Evolutionary conservation across 73 alveolate species (phyloP).

Genomic region (Paramecium sonneborni): DNA sequence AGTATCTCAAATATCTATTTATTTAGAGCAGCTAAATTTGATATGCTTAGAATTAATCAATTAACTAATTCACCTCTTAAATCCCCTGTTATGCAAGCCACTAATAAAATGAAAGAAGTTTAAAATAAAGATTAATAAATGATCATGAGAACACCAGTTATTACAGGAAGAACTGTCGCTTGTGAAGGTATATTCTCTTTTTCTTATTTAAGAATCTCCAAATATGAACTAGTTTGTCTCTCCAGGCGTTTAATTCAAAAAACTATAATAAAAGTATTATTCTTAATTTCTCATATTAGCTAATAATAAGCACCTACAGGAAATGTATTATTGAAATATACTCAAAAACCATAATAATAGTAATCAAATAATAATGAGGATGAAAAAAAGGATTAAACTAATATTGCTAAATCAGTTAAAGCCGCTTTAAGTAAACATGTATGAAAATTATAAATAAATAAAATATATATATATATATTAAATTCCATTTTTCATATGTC

Average conservation of each 20-base stretch:
- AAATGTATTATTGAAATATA: not conserved
- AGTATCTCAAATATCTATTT: not conserved
- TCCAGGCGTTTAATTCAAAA: conserved; percentile 5
- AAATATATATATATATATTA: not conserved
- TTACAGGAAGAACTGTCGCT: conserved; percentile 14
- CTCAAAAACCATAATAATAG: conserved; percentile 16
- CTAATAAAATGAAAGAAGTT: conserved; percentile 6
- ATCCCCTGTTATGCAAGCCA: conserved; percentile 57
- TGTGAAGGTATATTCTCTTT: not conserved
- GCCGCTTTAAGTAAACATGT: conserved; percentile 47
- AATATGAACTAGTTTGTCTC: conserved; percentile 17
- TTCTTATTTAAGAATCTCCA: not conserved
- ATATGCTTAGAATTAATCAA: conserved; percentile 48
- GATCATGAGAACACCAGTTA: conserved; percentile 59
- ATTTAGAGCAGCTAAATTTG: conserved; percentile 45
- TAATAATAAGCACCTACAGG: conserved; percentile 21
- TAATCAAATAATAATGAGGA: not conserved
- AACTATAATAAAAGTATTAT: not conserved
- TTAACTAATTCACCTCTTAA: conserved; percentile 37
- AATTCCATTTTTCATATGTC: conserved; percentile 17
- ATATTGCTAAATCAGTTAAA: conserved; percentile 4
- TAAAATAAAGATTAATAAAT: not conserved
- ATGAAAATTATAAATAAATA: conserved; percentile 3
- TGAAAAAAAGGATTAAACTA: not conserved
- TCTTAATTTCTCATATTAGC: not conserved